Base-by-base conservation (phyloP, 1,284 basidiomycete genomes). In the Apiotrichum gracile region DNA sequence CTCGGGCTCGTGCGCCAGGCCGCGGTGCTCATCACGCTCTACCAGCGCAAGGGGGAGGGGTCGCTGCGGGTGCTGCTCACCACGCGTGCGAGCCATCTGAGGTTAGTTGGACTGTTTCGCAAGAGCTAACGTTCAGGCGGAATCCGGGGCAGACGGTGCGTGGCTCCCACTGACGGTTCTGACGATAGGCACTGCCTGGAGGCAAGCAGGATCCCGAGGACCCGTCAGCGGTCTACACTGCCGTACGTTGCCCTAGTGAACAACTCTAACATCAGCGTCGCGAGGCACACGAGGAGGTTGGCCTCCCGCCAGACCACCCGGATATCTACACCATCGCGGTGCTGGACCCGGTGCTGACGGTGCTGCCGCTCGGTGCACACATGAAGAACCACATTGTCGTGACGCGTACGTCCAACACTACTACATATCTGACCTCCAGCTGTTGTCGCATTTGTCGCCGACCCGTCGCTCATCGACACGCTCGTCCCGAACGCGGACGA, bases 251-350 rank as follows among this genome's bases (percentile, higher is more conserved):
- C 17, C 10, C 19, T 21, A 10, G n/a, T 27, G 19, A 25, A 19
- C 40, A 17, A 5, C 25, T 17, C 42, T 58, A 47, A 53, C 41
- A 5, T 4, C 63, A 91, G 88, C 80, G 81, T 42, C 79, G 89
- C 56, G 89, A 92, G 74, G 90, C 89, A 0, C 70, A 82, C 57
- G 89, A 92, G 73, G 90, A 92, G 75, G 85, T 90, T 16, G 81
- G 73, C 2, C 77, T 92, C 1, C 85, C 88, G 0, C 67, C 82
- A 8, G 53, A 51, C 2, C 80, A 80, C 41, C 79, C 83, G 0
- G 68, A 80, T 48, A 74, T 90, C 12, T 79, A 86, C 66, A 78
- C 79, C 0, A 68, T 92, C n/a, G 83, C 83, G 34, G 74, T 78
- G 5, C 76, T 91, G 31, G 80, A 83, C 19, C 88, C 88, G 0